Conservation (phyloP, 164 flowering plant species). For the Tetrastigma voinierianum region DNA sequence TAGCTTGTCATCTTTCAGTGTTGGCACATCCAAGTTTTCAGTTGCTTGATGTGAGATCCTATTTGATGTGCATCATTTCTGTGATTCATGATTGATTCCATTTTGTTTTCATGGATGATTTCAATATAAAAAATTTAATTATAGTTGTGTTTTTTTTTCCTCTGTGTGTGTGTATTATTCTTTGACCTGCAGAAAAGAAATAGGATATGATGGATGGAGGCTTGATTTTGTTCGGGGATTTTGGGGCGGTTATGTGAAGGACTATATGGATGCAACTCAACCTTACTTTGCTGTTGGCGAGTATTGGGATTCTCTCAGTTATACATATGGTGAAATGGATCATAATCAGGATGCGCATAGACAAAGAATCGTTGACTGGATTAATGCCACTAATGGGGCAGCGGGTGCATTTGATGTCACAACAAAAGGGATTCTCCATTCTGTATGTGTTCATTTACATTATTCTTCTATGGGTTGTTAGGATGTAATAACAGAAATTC, state of each 20-base stretch:
- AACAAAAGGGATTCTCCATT: conserved; percentile 95
- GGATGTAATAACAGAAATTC: neutral
- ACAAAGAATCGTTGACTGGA: conserved; percentile 97
- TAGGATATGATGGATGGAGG: conserved; percentile 99
- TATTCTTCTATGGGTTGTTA: neutral
- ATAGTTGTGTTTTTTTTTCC: too few relatives aligned
- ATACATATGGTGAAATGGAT: conserved; percentile 91
- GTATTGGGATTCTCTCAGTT: conserved; percentile 96
- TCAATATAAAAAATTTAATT: neutral
- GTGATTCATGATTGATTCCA: too few relatives aligned
- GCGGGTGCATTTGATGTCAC: conserved; percentile 99
- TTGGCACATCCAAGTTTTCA: too few relatives aligned
- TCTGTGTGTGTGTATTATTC: too few relatives aligned
- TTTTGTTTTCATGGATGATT: neutral
- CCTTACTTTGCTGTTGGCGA: conserved; percentile 98
- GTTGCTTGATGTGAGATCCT: too few relatives aligned
- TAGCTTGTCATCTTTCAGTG: too few relatives aligned
- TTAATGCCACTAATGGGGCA: conserved; percentile 85
- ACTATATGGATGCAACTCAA: conserved; percentile 83
- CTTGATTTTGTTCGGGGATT: conserved; percentile 97
- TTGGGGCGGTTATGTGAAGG: conserved; percentile 99
- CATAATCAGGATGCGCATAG: conserved; percentile 94
- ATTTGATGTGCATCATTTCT: too few relatives aligned
- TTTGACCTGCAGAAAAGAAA: conserved; percentile 66
- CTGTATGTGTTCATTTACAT: conserved; percentile 50